phyloP scores from a whole-genome alignment of 2,329 filamentous ascomycete genomes.

The Trichoderma sp. region DNA sequence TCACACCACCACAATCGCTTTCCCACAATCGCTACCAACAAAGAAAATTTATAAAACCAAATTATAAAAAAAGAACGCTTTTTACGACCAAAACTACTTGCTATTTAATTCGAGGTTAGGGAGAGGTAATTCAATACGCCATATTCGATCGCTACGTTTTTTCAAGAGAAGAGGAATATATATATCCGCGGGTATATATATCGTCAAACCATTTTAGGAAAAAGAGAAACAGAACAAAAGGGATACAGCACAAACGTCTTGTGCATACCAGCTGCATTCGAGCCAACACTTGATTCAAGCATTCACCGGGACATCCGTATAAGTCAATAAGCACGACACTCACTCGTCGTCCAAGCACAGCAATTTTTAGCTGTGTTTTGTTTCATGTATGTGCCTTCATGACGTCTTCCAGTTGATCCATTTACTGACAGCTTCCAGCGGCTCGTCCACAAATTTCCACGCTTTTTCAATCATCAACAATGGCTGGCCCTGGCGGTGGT shows the following conservation, averaged over 20 bases:
- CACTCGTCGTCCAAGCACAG: conserved; percentile 34
- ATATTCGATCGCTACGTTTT: conserved; percentile 39
- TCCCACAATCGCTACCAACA: conserved; percentile 34
- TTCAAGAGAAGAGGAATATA: conserved; percentile 24
- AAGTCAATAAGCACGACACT: conserved; percentile 31
- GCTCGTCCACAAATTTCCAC: conserved; percentile 33
- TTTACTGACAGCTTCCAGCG: conserved; percentile 12
- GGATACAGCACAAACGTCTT: background rate
- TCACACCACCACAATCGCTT: conserved; percentile 31
- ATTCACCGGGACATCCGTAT: background rate
- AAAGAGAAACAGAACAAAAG: background rate
- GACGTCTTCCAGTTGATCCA: background rate
- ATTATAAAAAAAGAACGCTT: conserved; percentile 14
- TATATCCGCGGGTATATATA: background rate
- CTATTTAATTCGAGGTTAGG: background rate
- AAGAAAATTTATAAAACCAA: background rate
- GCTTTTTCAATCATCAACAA: conserved; percentile 47
- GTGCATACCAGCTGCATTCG: background rate
- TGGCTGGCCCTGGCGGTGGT: conserved; percentile 94
- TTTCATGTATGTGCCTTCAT: conserved; percentile 29
- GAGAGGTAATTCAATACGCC: conserved; percentile 18
- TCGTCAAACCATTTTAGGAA: background rate
- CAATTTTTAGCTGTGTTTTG: conserved; percentile 31
- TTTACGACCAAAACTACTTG: conserved; percentile 22
- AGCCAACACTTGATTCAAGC: background rate